These are phyloP conservation scores for Nepenthes mirabilis DNA, from an alignment of 148 eudicot species.

Conservation along the genomic window DNA sequence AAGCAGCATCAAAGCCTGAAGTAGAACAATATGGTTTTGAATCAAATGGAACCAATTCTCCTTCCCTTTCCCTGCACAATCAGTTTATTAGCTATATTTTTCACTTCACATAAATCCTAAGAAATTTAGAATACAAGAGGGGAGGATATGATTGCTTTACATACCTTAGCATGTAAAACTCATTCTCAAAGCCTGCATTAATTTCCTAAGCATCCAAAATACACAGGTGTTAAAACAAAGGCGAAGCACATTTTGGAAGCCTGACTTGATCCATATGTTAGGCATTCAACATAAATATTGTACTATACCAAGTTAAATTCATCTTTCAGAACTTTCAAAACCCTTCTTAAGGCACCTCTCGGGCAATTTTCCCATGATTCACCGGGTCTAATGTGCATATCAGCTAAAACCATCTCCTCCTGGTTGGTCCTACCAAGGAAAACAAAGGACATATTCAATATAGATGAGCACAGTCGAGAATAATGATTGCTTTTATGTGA, in stretches of 20 bases:
- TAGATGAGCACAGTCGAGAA: not conserved
- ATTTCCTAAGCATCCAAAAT: slow-evolving; percentile 44
- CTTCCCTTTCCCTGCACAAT: slow-evolving; percentile 60
- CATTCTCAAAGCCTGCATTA: slow-evolving; percentile 93
- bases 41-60: slow-evolving; percentile 85
- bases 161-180: slow-evolving; percentile 71
- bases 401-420: slow-evolving; percentile 91
- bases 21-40: slow-evolving; percentile 68
- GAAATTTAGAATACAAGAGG: slow-evolving; percentile 1
- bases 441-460: not conserved
- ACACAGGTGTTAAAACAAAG: slow-evolving; percentile 6
- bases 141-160: slow-evolving; percentile 20
- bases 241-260: slow-evolving; percentile 1
- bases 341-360: slow-evolving; percentile 71
- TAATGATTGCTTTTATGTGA: not conserved
- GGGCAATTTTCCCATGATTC: slow-evolving; percentile 96
- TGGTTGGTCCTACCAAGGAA: slow-evolving; percentile 47
- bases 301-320: slow-evolving; percentile 77
- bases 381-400: slow-evolving; percentile 82
- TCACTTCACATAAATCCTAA: slow-evolving; percentile 1
- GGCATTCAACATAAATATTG: not conserved
- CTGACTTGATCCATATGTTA: not conserved
- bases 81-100: slow-evolving; percentile 3
- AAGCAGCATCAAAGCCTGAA: slow-evolving; percentile 73
- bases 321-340: slow-evolving; percentile 60